phyloP scores from a whole-genome alignment of 208 protist genomes.

The Crithidia expoeki region DNA sequence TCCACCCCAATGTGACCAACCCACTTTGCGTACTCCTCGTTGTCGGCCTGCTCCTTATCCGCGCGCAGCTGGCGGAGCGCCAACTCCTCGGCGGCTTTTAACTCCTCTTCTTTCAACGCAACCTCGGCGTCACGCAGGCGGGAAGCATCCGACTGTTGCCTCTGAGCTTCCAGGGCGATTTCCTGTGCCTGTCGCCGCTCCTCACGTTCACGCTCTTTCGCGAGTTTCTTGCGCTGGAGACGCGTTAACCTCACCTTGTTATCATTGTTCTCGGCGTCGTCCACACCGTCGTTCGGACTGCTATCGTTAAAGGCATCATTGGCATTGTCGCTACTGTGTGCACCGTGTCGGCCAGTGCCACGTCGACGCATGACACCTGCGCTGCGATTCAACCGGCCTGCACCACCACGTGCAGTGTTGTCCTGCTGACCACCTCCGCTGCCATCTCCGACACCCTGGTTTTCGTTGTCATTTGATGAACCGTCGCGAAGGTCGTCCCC shows the following conservation, averaged over 20 bases:
- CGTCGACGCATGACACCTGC: background rate
- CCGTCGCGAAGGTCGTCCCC: background rate
- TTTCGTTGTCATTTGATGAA: background rate
- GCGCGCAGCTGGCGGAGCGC: slow-evolving; percentile 66
- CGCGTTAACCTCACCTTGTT: slow-evolving; percentile 42
- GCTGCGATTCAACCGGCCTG: background rate
- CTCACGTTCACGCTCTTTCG: slow-evolving; percentile 60
- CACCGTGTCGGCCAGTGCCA: background rate
- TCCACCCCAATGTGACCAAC: slow-evolving; percentile 64
- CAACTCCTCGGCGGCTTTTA: slow-evolving; percentile 39
- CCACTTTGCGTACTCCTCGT: slow-evolving; percentile 77
- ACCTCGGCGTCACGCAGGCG: slow-evolving; percentile 27
- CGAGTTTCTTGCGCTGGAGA: slow-evolving; percentile 65
- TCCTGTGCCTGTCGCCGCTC: slow-evolving; percentile 49
- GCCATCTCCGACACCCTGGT: background rate
- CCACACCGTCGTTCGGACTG: slow-evolving; percentile 25
- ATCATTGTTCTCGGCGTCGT: slow-evolving; percentile 15
- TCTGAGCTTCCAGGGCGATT: slow-evolving; percentile 40
- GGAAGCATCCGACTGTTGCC: slow-evolving; percentile 17
- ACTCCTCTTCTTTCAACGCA: slow-evolving; percentile 37
- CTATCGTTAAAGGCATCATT: too few species aligned
- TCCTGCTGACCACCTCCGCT: background rate
- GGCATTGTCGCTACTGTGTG: background rate
- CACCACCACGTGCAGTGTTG: background rate
- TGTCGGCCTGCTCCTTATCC: slow-evolving; percentile 54